A percentile compares a stretch with the other conserved stretches of the same genome.
Evolutionary conservation across 495 filamentous ascomycete genomes (phyloP).

Genomic region (Trichoderma gamsii): DNA sequence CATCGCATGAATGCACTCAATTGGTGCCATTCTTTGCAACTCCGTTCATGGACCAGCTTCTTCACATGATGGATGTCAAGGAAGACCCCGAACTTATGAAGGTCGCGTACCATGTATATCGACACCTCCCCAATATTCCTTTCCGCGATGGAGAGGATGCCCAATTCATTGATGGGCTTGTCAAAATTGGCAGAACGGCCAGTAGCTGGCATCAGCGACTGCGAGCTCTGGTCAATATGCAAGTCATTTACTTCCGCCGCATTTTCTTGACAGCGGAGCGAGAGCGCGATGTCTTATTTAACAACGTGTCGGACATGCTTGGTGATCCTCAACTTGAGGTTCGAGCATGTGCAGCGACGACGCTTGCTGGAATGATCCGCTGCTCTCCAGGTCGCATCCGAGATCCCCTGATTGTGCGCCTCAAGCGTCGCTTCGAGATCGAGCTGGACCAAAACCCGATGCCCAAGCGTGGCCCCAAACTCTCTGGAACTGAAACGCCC

Average conservation of each 20-base stretch:
- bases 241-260: slow-evolving; percentile 96
- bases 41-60: slow-evolving; percentile 78
- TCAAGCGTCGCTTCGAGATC: slow-evolving; percentile 75
- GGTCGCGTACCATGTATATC: slow-evolving; percentile 93
- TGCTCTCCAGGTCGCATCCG: slow-evolving; percentile 86
- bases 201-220: slow-evolving; percentile 95
- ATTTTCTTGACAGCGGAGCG: slow-evolving; percentile 80
- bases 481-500: slow-evolving; percentile 69
- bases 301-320: slow-evolving; percentile 89
- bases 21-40: slow-evolving; percentile 87
- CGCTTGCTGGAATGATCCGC: slow-evolving; percentile 94
- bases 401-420: slow-evolving; percentile 61
- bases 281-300: slow-evolving; percentile 75
- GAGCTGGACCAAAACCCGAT: slow-evolving; percentile 74
- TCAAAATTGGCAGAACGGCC: slow-evolving; percentile 80
- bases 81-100: slow-evolving; percentile 95
- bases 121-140: slow-evolving; percentile 93
- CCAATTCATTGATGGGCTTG: slow-evolving; percentile 75
- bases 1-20: slow-evolving; percentile 87
- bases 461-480: slow-evolving; percentile 58
- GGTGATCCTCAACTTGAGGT: slow-evolving; percentile 90
- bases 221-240: slow-evolving; percentile 97
- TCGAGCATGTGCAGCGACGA: slow-evolving; percentile 83
- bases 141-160: slow-evolving; percentile 80
- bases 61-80: slow-evolving; percentile 99